Evolutionary conservation across 164 flowering plant species (phyloP).

Genomic region (Liriodendron chinense): DNA sequence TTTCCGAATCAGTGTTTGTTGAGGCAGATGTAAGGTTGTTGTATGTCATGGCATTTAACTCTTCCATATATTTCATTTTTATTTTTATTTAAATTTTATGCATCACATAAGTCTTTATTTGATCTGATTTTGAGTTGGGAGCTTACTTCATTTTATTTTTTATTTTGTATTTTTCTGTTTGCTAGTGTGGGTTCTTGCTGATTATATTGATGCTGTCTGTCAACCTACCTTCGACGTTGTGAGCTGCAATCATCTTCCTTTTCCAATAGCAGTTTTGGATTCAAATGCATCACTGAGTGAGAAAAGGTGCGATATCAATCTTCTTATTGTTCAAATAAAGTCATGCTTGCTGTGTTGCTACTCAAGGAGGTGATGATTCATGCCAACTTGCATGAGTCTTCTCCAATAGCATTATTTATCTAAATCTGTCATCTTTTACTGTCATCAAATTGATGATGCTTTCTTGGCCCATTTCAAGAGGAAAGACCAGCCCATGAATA

Average conservation of each 20-base stretch:
- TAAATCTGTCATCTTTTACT: no score
- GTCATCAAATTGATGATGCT: no score
- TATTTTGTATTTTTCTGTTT: constrained; percentile 14
- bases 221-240: constrained; percentile 23
- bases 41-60: neutral
- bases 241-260: constrained; percentile 35
- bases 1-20: constrained; percentile 21
- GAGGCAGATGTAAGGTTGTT: constrained; percentile 16
- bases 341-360: neutral
- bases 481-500: no score
- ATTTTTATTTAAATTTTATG: neutral
- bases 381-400: no score
- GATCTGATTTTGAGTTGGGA: neutral
- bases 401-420: no score
- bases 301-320: constrained; percentile 7
- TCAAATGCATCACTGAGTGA: constrained; percentile 1
- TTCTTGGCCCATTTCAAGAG: no score
- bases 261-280: constrained; percentile 7
- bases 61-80: no score
- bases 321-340: neutral
- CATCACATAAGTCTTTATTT: neutral
- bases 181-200: constrained; percentile 23
- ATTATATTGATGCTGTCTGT: constrained; percentile 16
- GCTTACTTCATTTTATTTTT: constrained; percentile 1
- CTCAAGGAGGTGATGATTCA: no score